Evolutionary conservation across 2,329 filamentous ascomycete genomes (phyloP).

Genomic region (Colletotrichum sp.): DNA sequence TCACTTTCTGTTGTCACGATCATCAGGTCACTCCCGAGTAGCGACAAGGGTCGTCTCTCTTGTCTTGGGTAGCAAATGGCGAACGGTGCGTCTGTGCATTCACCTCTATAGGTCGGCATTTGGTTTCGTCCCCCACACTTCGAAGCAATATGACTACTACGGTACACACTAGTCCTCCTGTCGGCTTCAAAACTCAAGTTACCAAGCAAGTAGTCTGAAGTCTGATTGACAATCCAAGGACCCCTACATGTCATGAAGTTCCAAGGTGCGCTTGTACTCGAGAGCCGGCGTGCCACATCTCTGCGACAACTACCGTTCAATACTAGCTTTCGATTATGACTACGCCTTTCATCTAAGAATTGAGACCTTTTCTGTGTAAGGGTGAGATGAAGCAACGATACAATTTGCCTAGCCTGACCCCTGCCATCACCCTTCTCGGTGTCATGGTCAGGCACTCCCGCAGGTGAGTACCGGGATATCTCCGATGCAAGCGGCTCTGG

Average conservation of each 20-base stretch:
- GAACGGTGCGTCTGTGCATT: constrained; percentile 10
- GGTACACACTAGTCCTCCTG: background rate
- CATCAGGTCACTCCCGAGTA: background rate
- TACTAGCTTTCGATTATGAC: background rate
- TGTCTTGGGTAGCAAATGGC: background rate
- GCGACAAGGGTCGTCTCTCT: background rate
- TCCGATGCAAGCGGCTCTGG: background rate
- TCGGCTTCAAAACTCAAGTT: background rate
- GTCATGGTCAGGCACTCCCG: background rate
- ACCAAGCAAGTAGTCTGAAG: background rate
- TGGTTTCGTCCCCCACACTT: background rate
- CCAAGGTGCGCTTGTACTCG: background rate
- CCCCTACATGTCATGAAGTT: background rate
- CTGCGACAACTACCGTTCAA: background rate
- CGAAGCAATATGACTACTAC: background rate
- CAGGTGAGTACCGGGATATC: background rate
- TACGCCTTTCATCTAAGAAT: background rate
- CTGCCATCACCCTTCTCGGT: background rate
- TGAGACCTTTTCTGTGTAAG: background rate
- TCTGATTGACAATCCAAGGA: background rate
- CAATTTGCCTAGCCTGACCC: background rate
- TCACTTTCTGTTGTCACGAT: background rate
- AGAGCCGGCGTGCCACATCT: background rate
- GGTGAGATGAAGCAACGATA: background rate
- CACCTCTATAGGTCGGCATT: background rate